Conservation (phyloP, 805 yeast genomes). For the Wickerhamiella australiensis region DNA sequence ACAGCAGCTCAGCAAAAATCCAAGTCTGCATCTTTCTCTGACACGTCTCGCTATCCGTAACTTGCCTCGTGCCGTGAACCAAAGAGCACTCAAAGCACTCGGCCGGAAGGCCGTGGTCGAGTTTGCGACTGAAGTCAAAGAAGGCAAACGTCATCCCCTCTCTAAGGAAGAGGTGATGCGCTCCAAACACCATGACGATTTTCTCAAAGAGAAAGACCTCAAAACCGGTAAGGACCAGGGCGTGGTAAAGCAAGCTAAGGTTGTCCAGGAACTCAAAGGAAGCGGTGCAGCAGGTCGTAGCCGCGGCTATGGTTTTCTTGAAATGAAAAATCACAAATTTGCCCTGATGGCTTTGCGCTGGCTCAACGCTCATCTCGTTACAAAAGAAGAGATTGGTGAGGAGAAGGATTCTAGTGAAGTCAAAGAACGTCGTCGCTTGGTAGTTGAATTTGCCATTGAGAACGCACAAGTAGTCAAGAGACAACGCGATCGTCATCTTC, state of each 20-base stretch:
- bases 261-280: constrained; percentile 84
- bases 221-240: constrained; percentile 57
- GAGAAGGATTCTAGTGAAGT: constrained; percentile 18
- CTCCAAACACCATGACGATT: constrained; percentile 57
- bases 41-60: constrained; percentile 92
- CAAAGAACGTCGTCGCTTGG: constrained; percentile 53
- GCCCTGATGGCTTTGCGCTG: constrained; percentile 96
- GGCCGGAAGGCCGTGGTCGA: constrained; percentile 91
- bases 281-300: constrained; percentile 79
- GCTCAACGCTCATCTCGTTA: constrained; percentile 86
- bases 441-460: constrained; percentile 92
- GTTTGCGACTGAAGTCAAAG: constrained; percentile 80
- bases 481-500: constrained; percentile 45
- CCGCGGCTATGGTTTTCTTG: constrained; percentile 94
- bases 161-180: constrained; percentile 79
- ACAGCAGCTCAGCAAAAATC: constrained; percentile 81
- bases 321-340: constrained; percentile 78
- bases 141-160: constrained; percentile 63
- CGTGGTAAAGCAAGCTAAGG: constrained; percentile 85
- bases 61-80: constrained; percentile 83
- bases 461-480: constrained; percentile 89
- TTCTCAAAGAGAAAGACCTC: constrained; percentile 39
- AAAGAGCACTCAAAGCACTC: constrained; percentile 75
- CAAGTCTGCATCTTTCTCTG: constrained; percentile 80
- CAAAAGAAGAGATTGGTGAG: constrained; percentile 46